phyloP scores from a whole-genome alignment of 2,329 filamentous ascomycete genomes.

The Boeremia exigua region DNA sequence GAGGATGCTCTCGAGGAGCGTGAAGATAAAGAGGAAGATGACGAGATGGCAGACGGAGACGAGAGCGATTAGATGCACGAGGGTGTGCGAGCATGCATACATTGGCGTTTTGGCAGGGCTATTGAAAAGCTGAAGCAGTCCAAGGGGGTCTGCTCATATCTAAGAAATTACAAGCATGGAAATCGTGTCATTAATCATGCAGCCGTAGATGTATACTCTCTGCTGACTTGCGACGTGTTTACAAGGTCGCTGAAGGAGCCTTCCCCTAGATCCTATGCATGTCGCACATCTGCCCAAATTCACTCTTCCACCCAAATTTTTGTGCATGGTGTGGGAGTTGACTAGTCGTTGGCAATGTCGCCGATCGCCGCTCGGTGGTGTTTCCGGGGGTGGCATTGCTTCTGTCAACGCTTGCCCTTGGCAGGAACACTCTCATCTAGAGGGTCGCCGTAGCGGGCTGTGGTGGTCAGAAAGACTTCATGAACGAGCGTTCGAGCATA shows the following conservation, averaged over 20 bases:
- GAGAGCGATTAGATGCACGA: conserved; percentile 44
- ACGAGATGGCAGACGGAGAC: conserved; percentile 63
- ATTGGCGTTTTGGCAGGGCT: conserved; percentile 31
- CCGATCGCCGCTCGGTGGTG: not conserved
- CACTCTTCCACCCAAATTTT: not conserved
- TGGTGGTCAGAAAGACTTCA: conserved; percentile 17
- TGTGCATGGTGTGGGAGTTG: not conserved
- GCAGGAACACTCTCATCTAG: conserved; percentile 38
- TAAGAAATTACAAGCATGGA: not conserved
- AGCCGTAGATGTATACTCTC: not conserved
- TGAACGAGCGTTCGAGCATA: not conserved
- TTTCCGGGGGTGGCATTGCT: not conserved
- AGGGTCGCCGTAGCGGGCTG: conserved; percentile 47
- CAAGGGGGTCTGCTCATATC: not conserved
- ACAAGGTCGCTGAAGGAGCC: too few species aligned
- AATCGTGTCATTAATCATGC: not conserved
- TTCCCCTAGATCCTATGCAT: too few species aligned
- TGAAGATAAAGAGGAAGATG: conserved; percentile 52
- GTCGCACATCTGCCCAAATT: too few species aligned
- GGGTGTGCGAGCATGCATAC: conserved; percentile 28
- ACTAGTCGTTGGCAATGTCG: not conserved
- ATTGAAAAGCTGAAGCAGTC: not conserved
- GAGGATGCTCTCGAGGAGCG: conserved; percentile 54
- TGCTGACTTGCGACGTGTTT: too few species aligned
- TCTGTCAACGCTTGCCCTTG: conserved; percentile 36